A percentile compares a stretch with the other conserved stretches of the same genome.
These are phyloP conservation scores for Auriculariales sp. DNA, from an alignment of 768 basidiomycete species.

Conservation along the genomic window DNA sequence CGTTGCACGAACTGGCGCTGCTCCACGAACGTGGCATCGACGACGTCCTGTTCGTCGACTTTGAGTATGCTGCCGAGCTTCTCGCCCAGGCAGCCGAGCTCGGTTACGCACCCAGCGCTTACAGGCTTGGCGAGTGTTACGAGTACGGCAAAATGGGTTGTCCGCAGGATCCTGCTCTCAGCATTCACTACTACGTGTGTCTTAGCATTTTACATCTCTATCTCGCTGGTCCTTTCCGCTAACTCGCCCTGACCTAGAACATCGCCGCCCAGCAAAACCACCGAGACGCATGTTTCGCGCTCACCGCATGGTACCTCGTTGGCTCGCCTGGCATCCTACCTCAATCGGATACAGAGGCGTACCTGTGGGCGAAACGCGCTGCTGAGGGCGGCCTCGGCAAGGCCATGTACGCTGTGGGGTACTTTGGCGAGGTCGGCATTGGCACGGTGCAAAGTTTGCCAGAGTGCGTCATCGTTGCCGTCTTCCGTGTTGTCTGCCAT, in stretches of 20 bases:
- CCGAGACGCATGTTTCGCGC: constrained; percentile 91
- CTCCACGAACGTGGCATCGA: constrained; percentile 96
- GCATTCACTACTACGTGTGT: constrained; percentile 96
- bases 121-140: constrained; percentile 93
- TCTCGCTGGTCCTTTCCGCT: constrained; percentile 2
- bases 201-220: constrained; percentile 2
- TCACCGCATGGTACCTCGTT: constrained; percentile 98
- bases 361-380: constrained; percentile 91
- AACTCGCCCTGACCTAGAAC: constrained; percentile 38
- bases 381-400: constrained; percentile 85
- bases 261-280: constrained; percentile 97
- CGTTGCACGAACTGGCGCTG: constrained; percentile 84
- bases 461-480: constrained; percentile 34
- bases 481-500: not conserved
- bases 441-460: constrained; percentile 52
- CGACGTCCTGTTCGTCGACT: constrained; percentile 93
- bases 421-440: constrained; percentile 93
- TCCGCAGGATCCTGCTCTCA: constrained; percentile 90
- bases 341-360: constrained; percentile 97
- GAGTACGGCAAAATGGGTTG: constrained; percentile 99
- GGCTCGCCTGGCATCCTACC: constrained; percentile 95
- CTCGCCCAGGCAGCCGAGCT: constrained; percentile 91
- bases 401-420: constrained; percentile 96
- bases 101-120: constrained; percentile 91
- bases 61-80: constrained; percentile 87